A percentile compares a stretch with the other conserved stretches of the same genome.
These are phyloP conservation scores for Lichtheimia corymbifera DNA, from an alignment of 371 early-diverging fungal genomes.

Conservation along the genomic window DNA sequence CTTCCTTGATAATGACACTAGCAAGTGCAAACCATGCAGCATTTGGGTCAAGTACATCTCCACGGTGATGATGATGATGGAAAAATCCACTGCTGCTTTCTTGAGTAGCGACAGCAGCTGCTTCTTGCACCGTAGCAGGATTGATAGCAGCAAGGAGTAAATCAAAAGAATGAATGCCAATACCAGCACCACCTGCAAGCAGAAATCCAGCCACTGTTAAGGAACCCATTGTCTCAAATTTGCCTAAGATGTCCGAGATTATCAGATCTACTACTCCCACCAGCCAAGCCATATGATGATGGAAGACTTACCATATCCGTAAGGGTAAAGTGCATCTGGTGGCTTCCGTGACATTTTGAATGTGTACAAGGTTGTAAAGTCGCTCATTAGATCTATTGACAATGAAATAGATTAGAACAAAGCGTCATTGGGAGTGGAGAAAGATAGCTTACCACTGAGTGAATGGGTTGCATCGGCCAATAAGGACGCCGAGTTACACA, in stretches of 20 bases:
- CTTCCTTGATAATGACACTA: slow-evolving; percentile 67
- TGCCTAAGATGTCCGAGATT: slow-evolving; percentile 33
- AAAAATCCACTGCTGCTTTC: not conserved
- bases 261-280: not conserved
- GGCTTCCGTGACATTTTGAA: slow-evolving; percentile 67
- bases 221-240: slow-evolving; percentile 73
- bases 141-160: slow-evolving; percentile 36
- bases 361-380: slow-evolving; percentile 71
- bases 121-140: slow-evolving; percentile 12
- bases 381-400: slow-evolving; percentile 61
- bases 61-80: slow-evolving; percentile 41
- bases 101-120: slow-evolving; percentile 6
- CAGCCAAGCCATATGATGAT: not conserved
- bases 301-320: slow-evolving; percentile 58
- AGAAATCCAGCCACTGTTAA: slow-evolving; percentile 65
- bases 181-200: slow-evolving; percentile 62
- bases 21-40: slow-evolving; percentile 74
- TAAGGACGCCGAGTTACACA: slow-evolving; percentile 71
- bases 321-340: slow-evolving; percentile 61
- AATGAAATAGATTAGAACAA: not conserved
- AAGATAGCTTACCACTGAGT: slow-evolving; percentile 48
- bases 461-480: slow-evolving; percentile 74
- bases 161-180: slow-evolving; percentile 68
- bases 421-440: not conserved
- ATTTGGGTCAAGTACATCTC: slow-evolving; percentile 56